These are phyloP conservation scores for Fusarium ambrosium DNA, from an alignment of 2,329 filamentous ascomycete species.

Conservation along the genomic window DNA sequence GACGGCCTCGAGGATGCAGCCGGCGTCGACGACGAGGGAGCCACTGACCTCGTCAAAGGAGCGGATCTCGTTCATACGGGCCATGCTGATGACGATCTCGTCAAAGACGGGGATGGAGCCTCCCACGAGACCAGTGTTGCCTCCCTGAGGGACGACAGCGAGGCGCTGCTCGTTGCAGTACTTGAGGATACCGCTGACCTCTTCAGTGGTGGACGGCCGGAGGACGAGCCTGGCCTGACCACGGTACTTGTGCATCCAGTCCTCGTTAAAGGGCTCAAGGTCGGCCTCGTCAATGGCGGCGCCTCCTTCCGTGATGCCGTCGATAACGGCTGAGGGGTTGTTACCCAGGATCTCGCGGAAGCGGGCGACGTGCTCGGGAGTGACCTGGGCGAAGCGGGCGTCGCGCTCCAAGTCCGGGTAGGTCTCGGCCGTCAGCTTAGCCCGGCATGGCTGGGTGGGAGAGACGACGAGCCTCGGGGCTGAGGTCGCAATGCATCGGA, in stretches of 20 bases:
- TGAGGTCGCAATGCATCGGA: slow-evolving; percentile 50
- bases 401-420: slow-evolving; percentile 89
- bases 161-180: slow-evolving; percentile 96
- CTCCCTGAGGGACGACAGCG: slow-evolving; percentile 96
- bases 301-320: slow-evolving; percentile 79
- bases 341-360: slow-evolving; percentile 87
- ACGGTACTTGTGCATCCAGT: slow-evolving; percentile 99
- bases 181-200: slow-evolving; percentile 90
- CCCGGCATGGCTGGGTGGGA: slow-evolving; percentile 38
- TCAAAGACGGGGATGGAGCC: slow-evolving; percentile 98
- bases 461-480: slow-evolving; percentile 47
- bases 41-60: slow-evolving; percentile 95
- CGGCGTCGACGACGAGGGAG: slow-evolving; percentile 89
- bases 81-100: slow-evolving; percentile 93
- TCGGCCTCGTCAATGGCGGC: slow-evolving; percentile 79
- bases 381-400: slow-evolving; percentile 79
- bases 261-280: slow-evolving; percentile 91
- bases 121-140: slow-evolving; percentile 95
- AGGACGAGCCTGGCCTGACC: slow-evolving; percentile 90
- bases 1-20: slow-evolving; percentile 89
- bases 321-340: slow-evolving; percentile 80
- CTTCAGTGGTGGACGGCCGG: slow-evolving; percentile 85
- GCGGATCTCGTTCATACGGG: slow-evolving; percentile 90
- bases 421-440: slow-evolving; percentile 85
- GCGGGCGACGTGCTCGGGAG: slow-evolving; percentile 81